Percentiles rank a stretch among this genome's conserved stretches.
Conservation (phyloP, 2,329 filamentous ascomycete genomes). For the Chaetomiaceae sp. region DNA sequence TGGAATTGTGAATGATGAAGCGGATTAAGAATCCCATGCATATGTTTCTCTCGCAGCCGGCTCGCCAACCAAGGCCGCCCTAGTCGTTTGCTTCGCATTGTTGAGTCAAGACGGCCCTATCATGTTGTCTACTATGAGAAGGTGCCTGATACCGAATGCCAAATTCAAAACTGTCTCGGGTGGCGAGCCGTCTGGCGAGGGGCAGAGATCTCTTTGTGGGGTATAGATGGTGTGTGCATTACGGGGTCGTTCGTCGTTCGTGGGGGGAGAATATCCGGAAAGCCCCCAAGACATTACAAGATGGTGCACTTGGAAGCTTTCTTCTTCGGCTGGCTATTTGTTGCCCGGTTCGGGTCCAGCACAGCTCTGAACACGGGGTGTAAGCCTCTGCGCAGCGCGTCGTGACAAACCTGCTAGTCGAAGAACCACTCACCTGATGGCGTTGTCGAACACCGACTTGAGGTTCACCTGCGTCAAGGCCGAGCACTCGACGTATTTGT, state of each 20-base stretch:
- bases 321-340: slow-evolving; percentile 30
- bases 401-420: no score
- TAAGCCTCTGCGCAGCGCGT: not conserved
- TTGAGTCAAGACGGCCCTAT: slow-evolving; percentile 1
- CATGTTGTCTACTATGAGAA: slow-evolving; percentile 5
- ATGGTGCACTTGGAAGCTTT: slow-evolving; percentile 68
- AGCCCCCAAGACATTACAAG: slow-evolving; percentile 46
- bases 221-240: slow-evolving; percentile 25
- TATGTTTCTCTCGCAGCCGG: not conserved
- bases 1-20: slow-evolving; percentile 1
- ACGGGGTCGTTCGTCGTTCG: slow-evolving; percentile 17
- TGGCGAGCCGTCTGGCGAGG: not conserved
- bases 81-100: not conserved
- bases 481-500: slow-evolving; percentile 98
- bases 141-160: not conserved
- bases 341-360: slow-evolving; percentile 58
- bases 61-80: not conserved
- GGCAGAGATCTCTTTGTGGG: slow-evolving; percentile 20
- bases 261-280: not conserved
- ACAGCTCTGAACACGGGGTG: slow-evolving; percentile 53
- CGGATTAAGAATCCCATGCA: not conserved
- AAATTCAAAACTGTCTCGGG: slow-evolving; percentile 15
- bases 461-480: slow-evolving; percentile 93
- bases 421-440: slow-evolving; percentile 72
- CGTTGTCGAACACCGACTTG: slow-evolving; percentile 98